Evolutionary conservation across 2,329 filamentous ascomycete genomes (phyloP), one percentile per base, ranked within the genome.

Genomic region (Cladosporium sp.): DNA sequence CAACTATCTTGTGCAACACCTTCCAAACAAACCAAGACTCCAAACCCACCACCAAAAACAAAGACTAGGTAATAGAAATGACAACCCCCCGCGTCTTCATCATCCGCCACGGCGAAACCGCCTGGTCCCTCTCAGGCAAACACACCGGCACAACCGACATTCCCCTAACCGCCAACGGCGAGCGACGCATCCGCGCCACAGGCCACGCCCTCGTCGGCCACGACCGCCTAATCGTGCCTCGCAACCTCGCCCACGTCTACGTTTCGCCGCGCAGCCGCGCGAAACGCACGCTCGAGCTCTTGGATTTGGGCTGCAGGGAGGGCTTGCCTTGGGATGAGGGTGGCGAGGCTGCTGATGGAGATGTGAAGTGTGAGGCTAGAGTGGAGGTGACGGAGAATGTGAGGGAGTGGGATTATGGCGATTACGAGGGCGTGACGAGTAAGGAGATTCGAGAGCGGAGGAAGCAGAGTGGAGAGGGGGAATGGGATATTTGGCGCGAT

Each of bases 401-500:
- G 38, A 68, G 74, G 2, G 80, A 84, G 62, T 84, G 81, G 81
- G 75, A 79, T 53, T 84, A 84, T 63, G 80, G 81, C 39, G 68
- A 75, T 52, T 84, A 84, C 61, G 81, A 84, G 62, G 81, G 81
- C 9, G 62, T 82, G 19, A 72, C 72, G 39, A 71, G 69, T 7
- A 59, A 67, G n/a, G 67, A 79, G 57, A 83, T 84, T 43, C 67
- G 68, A 12, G 61, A 67, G 22, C 56, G 67, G 53, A 70, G 80
- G 51, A 66, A 70, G 54, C 57, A 70, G 49, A 65, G 69, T 7
- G 78, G 78, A 0, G 49, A 72, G 57, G 78, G 79, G 43, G 74
- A 70, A 53, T 95, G 89, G 88, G 86, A 93, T 72, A 94, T 95
- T 54, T 95, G 89, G 89, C 76, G 75, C 16, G 88, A 95, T 66